Evolutionary conservation across 2,329 filamentous ascomycete genomes (phyloP).

Genomic region (Paraconiothyrium brasiliense): DNA sequence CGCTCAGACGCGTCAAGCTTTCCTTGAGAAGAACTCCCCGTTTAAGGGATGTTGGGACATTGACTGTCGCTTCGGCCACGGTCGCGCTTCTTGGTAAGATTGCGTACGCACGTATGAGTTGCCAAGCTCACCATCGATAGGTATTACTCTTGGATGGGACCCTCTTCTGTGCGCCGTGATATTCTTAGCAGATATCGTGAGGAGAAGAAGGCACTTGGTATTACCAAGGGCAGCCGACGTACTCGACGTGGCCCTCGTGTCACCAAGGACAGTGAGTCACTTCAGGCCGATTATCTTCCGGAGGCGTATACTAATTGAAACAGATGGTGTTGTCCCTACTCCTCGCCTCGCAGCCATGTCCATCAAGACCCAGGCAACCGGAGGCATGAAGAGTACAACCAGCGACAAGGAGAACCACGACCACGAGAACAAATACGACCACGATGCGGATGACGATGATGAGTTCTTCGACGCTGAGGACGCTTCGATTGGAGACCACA

Average conservation of each 20-base stretch:
- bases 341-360: neutral
- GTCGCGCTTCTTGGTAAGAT: conserved; percentile 22
- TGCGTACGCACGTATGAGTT: neutral
- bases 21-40: conserved; percentile 24
- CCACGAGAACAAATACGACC: neutral
- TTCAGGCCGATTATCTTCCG: no score
- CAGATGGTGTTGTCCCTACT: neutral
- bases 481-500: conserved; percentile 9
- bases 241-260: conserved; percentile 13
- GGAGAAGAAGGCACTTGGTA: conserved; percentile 16
- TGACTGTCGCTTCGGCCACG: conserved; percentile 26
- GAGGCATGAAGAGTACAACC: neutral
- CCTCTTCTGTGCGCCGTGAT: conserved; percentile 18
- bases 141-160: conserved; percentile 29
- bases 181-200: conserved; percentile 18
- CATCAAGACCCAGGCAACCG: neutral
- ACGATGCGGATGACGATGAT: conserved; percentile 24
- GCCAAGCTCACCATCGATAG: conserved; percentile 10
- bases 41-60: conserved; percentile 28
- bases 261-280: neutral
- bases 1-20: conserved; percentile 18
- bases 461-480: conserved; percentile 31
- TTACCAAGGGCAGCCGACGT: conserved; percentile 6
- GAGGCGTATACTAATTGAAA: neutral
- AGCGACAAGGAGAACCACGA: conserved; percentile 14